Evolutionary conservation across 257 asterid genomes (phyloP), one percentile per base, ranked within the genome.

Genomic region (Linderniella brevidens): DNA sequence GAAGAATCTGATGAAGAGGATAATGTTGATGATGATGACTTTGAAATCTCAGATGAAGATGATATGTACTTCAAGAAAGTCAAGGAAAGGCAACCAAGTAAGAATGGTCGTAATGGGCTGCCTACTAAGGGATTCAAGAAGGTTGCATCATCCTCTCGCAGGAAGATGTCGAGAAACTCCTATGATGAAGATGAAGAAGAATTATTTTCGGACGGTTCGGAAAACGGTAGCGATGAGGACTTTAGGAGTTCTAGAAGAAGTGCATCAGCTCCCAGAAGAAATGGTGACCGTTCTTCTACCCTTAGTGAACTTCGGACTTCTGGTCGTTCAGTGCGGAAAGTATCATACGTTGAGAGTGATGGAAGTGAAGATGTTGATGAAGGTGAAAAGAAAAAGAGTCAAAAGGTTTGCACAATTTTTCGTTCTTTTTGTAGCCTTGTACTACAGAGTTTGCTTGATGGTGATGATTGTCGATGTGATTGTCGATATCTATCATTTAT

Each of bases 361-460:
- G 98, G 43, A 60, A 85, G 96, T 70, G 99, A 90, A 69, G 96
- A 85, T 54, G 35, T 64, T 53, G 96, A 85, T 18, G 96, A 77
- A 36, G 68, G 71, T 58, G 75, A 72, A 69, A 75, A 76, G 55
- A 81, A 25, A 25, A 25, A 58, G 73, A 62, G 57, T 54, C 93
- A 75, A 42, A 90, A 77, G 96, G 99, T 90, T 50, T 51, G 18
- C 9, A 14, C 32, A 6, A 25, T 25, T 25, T 25, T 25, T 25
- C 32, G 3, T 25, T n/a, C n/a, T n/a, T n/a, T n/a, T n/a, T n/a
- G n/a, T n/a, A n/a, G n/a, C n/a, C n/a, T n/a, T n/a, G n/a, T n/a
- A n/a, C n/a, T n/a, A n/a, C n/a, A n/a, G n/a, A n/a, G n/a, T n/a
- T n/a, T n/a, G n/a, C n/a, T n/a, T n/a, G n/a, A n/a, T n/a, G n/a